Base-by-base conservation (phyloP, 768 basidiomycete species). In the Rhizopogon vulgaris region DNA sequence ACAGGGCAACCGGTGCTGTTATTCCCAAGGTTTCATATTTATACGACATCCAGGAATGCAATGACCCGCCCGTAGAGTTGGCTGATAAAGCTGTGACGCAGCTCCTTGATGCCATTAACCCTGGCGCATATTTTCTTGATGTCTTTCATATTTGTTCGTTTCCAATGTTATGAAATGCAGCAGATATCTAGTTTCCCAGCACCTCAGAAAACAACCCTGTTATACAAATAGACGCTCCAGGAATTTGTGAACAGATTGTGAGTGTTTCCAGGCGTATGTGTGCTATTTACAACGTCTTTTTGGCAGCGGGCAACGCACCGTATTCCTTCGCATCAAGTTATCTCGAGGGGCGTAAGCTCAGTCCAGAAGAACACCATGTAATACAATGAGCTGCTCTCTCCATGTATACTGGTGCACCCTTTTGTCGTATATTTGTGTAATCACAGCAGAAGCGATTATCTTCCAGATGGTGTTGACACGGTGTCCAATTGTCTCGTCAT, bases 21-120 rank as follows among this genome's bases (percentile, higher is more conserved):
- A 71, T 74, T 53, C 55, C 67, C 51, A 62, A 57, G 17, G 59
- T 69, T 14, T 69, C 69, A 1, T 67, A 74, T 45, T 75, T 74
- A 3, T 62, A 72, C 17, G 56, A 65, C 10, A 66, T 71, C 14
- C 36, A 61, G 47, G 55, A 59, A 3, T 54, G 60, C 1, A 41
- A 61, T 24, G 74, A 75, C 54, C 69, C 67, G 0, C 65, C 69
- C 24, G 58, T 72, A 12, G 42, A 62, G 24, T 47, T 60, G 30
- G 64, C 64, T 7, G 58, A 71, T 37, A 52, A 54, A 15, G 63
- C 61, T 1, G 56, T 63, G 34, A 38, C 49, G 0, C 53, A 52
- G 15, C 41, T 70, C 4, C 24, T 59, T 1, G 3, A 32, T 6
- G 8, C 53, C 3, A 24, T 34, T 7, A 38, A 25, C 0, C 57